phyloP scores from a whole-genome alignment of 164 flowering plant genomes.

The Sextonia rubra region DNA sequence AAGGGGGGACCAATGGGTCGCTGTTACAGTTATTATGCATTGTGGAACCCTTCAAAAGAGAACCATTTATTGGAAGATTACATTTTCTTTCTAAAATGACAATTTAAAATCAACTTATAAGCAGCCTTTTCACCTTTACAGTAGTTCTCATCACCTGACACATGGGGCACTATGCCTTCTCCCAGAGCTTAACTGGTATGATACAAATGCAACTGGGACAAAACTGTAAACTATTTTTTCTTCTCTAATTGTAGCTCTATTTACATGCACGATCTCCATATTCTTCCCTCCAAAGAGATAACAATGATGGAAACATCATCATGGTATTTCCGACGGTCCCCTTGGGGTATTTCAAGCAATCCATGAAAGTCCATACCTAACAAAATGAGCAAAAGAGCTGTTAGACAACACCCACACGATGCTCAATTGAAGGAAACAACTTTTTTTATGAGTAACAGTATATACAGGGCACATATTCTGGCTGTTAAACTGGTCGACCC shows the following conservation, averaged over 20 bases:
- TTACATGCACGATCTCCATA: slow-evolving; percentile 71
- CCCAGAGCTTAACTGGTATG: slow-evolving; percentile 18
- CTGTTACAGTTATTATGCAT: slow-evolving; percentile 8
- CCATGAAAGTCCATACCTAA: slow-evolving; percentile 76
- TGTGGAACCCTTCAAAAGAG: slow-evolving; percentile 15
- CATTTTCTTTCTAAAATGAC: slow-evolving; percentile 22
- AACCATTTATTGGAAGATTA: slow-evolving; percentile 36
- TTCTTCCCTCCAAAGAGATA: slow-evolving; percentile 69
- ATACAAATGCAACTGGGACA: slow-evolving; percentile 19
- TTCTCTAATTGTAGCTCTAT: slow-evolving; percentile 17
- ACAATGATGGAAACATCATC: slow-evolving; percentile 74
- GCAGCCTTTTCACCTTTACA: slow-evolving; percentile 37
- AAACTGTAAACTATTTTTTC: slow-evolving; percentile 10
- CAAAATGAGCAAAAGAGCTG: slow-evolving; percentile 3
- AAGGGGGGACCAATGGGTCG: slow-evolving; percentile 12
- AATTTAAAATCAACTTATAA: slow-evolving; percentile 29
- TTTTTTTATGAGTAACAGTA: neutral
- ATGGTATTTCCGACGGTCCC: slow-evolving; percentile 69
- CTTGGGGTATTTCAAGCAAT: slow-evolving; percentile 75
- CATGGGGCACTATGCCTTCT: neutral
- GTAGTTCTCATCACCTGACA: slow-evolving; percentile 20
- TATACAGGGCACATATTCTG: neutral
- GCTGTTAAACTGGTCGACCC: neutral
- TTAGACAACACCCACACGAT: neutral
- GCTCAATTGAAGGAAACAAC: neutral